Evolutionary conservation across 352 stramenopile species (phyloP).

Genomic region (Thraustochytrium striatum): DNA sequence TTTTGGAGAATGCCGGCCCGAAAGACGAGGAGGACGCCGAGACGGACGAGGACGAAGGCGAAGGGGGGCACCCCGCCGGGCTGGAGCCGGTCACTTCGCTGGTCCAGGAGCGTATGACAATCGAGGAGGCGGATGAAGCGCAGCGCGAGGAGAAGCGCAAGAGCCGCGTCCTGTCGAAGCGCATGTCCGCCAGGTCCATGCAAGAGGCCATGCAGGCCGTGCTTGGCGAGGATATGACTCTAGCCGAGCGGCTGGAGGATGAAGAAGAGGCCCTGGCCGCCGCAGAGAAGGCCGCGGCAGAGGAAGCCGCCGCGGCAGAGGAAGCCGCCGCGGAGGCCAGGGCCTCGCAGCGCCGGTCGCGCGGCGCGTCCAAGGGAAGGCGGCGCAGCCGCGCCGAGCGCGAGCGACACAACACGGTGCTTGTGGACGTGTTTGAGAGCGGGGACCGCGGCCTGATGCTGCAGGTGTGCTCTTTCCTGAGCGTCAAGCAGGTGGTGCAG

Average conservation of each 20-base stretch:
- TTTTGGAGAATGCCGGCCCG: neutral
- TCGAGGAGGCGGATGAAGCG: conserved; percentile 5
- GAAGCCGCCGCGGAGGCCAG: neutral
- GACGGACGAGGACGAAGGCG: neutral
- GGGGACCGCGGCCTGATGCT: neutral
- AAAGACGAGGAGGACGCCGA: neutral
- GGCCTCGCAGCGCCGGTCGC: neutral
- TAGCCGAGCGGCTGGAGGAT: neutral
- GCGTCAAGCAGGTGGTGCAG: neutral
- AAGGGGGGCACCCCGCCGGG: neutral
- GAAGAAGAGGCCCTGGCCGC: neutral
- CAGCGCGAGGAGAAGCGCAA: neutral
- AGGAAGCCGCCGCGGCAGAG: neutral
- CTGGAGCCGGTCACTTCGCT: neutral
- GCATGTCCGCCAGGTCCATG: neutral
- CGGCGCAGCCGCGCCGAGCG: neutral
- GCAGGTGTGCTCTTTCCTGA: neutral
- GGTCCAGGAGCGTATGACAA: neutral
- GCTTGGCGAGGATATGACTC: neutral
- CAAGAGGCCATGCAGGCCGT: neutral
- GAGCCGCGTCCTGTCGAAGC: neutral
- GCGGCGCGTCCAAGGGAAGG: neutral
- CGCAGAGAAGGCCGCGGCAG: neutral
- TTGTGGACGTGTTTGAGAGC: neutral
- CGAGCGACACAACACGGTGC: neutral